Base-by-base conservation (phyloP, 2,329 filamentous ascomycete genomes). In the Bipolaris gigantea region DNA sequence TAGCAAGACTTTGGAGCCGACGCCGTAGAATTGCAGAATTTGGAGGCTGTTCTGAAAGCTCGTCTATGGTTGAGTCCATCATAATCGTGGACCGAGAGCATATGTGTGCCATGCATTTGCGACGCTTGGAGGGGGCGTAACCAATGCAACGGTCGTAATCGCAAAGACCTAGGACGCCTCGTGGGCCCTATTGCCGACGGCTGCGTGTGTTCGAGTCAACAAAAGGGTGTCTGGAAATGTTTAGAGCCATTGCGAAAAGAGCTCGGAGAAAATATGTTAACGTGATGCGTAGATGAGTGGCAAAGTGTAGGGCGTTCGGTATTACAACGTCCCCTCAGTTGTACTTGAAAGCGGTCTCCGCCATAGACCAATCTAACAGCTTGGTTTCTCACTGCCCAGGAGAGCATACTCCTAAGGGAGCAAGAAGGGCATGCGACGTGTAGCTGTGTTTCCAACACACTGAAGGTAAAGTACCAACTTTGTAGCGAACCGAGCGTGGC, bases 61-160 rank as follows among this genome's bases (percentile, higher is more conserved):
- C 33, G 3, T 11, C 11, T 4, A 66, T 1, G 5, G 62, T 30
- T 1, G 2, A 1, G 10, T 55, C 21, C 13, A 57, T 38, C 15
- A 32, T 45, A 5, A 10, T 1, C 10, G 45, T 13, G 19, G 61
- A 56, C 3, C 9, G 5, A 9, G 9, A 6, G 1, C 43, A 34
- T 30, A 66, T 55, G 1, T 6, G 10, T 2, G 13, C 55, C 2
- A 6, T 30, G 35, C 62, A 66, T 13, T 55, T 55, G 10, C 59
- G 59, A 8, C 47, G 21, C 19, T 32, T 51, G 2, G 57, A 50
- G 1, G 30, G 49, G 3, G 61, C 62, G 35, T 33, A 51, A 15
- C 59, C 61, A 1, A 59, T 19, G 43, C 62, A 66, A 11, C 48
- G 50, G 11, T 42, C 6, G 30, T 59, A 45, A 2, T 21, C n/a